Base-by-base conservation (phyloP, 495 filamentous ascomycete genomes). In the Tuber calosporum region DNA sequence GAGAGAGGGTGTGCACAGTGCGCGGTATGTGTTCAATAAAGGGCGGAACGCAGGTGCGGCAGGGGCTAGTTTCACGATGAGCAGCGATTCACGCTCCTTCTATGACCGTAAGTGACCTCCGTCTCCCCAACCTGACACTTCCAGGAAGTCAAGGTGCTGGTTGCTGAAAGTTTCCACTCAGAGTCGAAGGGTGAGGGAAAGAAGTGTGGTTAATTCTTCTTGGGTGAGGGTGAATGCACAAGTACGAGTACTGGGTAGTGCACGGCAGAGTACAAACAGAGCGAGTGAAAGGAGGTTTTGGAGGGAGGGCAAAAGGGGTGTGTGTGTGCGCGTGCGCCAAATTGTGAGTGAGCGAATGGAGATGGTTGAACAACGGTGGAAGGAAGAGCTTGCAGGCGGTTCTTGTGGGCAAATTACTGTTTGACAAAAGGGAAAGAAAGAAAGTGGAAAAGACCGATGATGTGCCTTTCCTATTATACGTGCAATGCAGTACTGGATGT, bases 61-160 rank as follows among this genome's bases (percentile, higher is more conserved):
- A 80, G 74, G 77, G 73, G 77, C 71, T 69, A 48, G 76, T 79
- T 79, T 75, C 75, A 72, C 73, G 77, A 78, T 79, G 75, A 75
- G 72, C 72, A 72, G 75, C 74, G 79, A 70, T 67, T 66, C 71
- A 69, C 74, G 73, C 48, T 67, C 36, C 40, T 17, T 69, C 53
- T 17, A 53, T 34, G n/a, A 1, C 20, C 67, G 62, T 82, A 73
- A 82, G 68, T 81, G 72, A 72, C 68, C 53, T 62, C 53, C 53
- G 53, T 62, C 53, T 62, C 53, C 53, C 26, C 53, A 62, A 30
- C 26, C 15, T n/a, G 53, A 62, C 53, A 62, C 53, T 34, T 62
- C 11, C 26, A 11, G n/a, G n/a, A 34, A 15, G 53, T 34, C 53
- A 5, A 62, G 53, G 53, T 62, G 53, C 34, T 34, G 53, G 26